These are phyloP conservation scores for Ulvella scutata DNA, from an alignment of 139 green algal species.

Conservation along the genomic window DNA sequence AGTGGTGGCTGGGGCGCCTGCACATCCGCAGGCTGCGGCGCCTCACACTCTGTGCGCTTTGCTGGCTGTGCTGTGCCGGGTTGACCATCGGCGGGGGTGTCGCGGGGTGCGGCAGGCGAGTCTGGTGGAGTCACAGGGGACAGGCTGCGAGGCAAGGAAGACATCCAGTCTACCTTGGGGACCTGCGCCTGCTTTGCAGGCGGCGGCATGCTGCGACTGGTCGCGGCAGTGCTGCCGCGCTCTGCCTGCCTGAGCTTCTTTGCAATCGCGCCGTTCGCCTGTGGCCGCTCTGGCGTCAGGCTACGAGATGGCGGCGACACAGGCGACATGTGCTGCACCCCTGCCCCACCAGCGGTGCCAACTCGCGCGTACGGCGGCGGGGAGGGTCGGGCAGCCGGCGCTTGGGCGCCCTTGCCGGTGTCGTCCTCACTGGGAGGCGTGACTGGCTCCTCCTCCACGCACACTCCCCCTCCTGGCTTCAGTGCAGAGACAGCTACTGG, in stretches of 20 bases:
- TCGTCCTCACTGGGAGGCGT: not conserved
- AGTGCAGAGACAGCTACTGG: no score
- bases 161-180: no score
- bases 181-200: no score
- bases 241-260: not conserved
- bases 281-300: no score
- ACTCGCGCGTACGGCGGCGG: not conserved
- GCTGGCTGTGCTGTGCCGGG: no score
- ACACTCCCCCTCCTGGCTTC: no score
- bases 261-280: not conserved
- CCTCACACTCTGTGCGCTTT: not conserved
- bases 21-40: not conserved
- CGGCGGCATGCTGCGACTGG: no score
- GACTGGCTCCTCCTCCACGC: not conserved
- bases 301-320: no score
- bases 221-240: not conserved
- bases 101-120: not conserved
- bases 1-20: not conserved
- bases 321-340: not conserved
- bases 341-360: not conserved
- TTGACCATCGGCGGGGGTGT: not conserved
- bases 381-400: no score
- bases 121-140: not conserved
- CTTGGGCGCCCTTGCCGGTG: not conserved
- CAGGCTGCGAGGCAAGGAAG: no score